Evolutionary conservation across 106 monocot species (phyloP).

Genomic region (Cymbidium sinense): DNA sequence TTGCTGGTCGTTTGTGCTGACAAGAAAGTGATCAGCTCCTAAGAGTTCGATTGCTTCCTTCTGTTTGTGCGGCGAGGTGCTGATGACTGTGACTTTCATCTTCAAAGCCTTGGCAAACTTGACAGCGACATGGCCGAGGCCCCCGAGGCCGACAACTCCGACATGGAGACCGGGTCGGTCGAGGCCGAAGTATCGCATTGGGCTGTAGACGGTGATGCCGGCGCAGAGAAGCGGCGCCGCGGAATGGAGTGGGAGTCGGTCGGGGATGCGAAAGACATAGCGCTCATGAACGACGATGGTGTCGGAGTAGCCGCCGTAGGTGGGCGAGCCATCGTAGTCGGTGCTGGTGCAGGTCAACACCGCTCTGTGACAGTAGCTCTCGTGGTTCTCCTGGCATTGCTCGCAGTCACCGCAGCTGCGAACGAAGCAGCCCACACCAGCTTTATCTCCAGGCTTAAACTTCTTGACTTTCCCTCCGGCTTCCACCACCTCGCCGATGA

Average conservation of each 20-base stretch:
- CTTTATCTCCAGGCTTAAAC: conserved; percentile 68
- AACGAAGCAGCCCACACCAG: conserved; percentile 64
- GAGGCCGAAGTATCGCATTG: conserved; percentile 60
- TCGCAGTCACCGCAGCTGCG: conserved; percentile 46
- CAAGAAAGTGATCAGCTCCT: conserved; percentile 59
- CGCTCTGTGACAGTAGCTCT: conserved; percentile 51
- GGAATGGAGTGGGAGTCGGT: conserved; percentile 50
- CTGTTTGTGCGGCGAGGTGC: conserved; percentile 47
- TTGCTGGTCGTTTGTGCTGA: conserved; percentile 24
- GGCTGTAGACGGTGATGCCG: conserved; percentile 66
- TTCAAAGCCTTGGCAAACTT: conserved; percentile 79
- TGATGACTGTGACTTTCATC: conserved; percentile 74
- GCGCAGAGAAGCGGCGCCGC: conserved; percentile 74
- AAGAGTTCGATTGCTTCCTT: conserved; percentile 48
- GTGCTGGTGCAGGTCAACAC: conserved; percentile 33
- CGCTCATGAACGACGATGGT: conserved; percentile 46
- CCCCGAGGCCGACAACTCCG: conserved; percentile 67
- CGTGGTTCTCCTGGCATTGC: conserved; percentile 31
- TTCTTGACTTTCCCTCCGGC: conserved; percentile 47
- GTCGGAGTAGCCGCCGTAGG: conserved; percentile 68
- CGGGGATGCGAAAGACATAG: conserved; percentile 51
- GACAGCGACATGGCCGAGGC: conserved; percentile 79
- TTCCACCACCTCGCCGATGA: conserved; percentile 57
- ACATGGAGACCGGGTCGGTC: conserved; percentile 50
- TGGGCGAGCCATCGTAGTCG: conserved; percentile 28